Conservation (phyloP, 805 yeast species). For the Hanseniaspora mollemarum region DNA sequence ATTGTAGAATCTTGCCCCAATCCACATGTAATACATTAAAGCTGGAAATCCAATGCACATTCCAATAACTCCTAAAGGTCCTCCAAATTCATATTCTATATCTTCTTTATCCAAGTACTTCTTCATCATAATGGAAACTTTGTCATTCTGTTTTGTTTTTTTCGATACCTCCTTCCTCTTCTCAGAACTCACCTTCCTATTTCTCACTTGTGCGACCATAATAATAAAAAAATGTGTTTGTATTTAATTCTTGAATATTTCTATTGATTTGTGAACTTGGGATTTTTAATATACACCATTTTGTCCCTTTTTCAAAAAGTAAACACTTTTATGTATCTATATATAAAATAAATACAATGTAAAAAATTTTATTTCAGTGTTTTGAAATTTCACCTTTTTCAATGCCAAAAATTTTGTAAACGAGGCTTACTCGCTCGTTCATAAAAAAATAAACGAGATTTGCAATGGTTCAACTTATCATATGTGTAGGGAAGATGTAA, state of each 20-base stretch:
- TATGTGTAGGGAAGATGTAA: neutral
- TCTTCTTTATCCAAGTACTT: slow-evolving; percentile 39
- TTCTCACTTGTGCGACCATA: slow-evolving; percentile 12
- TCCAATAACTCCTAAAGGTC: slow-evolving; percentile 75
- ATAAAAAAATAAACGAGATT: too few relatives aligned
- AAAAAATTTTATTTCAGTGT: too few relatives aligned
- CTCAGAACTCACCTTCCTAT: neutral
- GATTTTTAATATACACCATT: too few relatives aligned
- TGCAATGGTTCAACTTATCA: too few relatives aligned
- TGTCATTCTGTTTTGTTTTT: neutral
- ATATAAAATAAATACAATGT: too few relatives aligned
- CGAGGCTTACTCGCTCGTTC: neutral
- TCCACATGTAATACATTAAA: slow-evolving; percentile 95
- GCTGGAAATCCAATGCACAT: slow-evolving; percentile 90
- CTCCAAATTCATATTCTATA: slow-evolving; percentile 84
- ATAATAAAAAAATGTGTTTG: too few relatives aligned
- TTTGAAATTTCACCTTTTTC: too few relatives aligned
- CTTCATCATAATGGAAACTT: slow-evolving; percentile 17
- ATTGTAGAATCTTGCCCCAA: slow-evolving; percentile 66
- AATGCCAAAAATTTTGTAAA: too few relatives aligned
- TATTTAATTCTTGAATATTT: too few relatives aligned
- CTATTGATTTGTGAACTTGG: too few relatives aligned
- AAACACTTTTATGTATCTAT: too few relatives aligned
- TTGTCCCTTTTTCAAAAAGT: too few relatives aligned
- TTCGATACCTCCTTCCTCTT: neutral